Base-by-base conservation (phyloP, 176 grass and related monocot genomes). In the Alopecurus myosuroides region DNA sequence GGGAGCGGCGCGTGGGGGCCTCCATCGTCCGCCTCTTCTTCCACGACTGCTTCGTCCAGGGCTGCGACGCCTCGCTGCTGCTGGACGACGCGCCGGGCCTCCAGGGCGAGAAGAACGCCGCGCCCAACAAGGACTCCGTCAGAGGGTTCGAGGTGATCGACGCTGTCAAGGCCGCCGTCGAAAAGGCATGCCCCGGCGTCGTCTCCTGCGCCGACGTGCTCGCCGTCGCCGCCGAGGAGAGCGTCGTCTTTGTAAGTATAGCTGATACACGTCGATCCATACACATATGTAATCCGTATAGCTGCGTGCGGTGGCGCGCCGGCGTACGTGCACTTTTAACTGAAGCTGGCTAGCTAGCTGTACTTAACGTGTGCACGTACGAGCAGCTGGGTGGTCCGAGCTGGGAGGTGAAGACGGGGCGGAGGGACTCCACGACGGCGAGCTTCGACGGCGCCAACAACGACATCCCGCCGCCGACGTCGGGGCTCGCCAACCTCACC, bases 161-260 rank as follows among this genome's bases (percentile, higher is more conserved):
- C 74, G 49, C 72, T 71, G 49, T 93, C 77, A 98, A 98, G 91
- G 6, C 86, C 28, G 90, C 86, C 22, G 88, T 98, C 7, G 95
- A 98, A 55, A 70, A 35, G 30, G 76, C 67, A 0, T 98, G 95
- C 50, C 95, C 95, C 3, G 87, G 87, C 71, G 84, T 97, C 41
- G 95, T 98, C 18, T 98, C 95, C n/a, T 98, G 95, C 78, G 88
- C 95, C 60, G 95, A 98, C 86, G 90, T 98, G 63, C 83, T 98
- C 44, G 91, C 93, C 41, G 71, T 95, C 82, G 90, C 91, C 0
- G 89, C 89, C 0, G 89, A 91, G 25, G 95, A 98, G 68, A 81
- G 92, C 69, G 89, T 94, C 0, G 82, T 89, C 36, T 74, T 52
- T 11, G 92, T 97, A 74, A 68, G 71, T 31, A 74, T 48, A 17